Evolutionary conservation across 805 yeast species (phyloP).

Genomic region (Zygoascus biomembranicola): DNA sequence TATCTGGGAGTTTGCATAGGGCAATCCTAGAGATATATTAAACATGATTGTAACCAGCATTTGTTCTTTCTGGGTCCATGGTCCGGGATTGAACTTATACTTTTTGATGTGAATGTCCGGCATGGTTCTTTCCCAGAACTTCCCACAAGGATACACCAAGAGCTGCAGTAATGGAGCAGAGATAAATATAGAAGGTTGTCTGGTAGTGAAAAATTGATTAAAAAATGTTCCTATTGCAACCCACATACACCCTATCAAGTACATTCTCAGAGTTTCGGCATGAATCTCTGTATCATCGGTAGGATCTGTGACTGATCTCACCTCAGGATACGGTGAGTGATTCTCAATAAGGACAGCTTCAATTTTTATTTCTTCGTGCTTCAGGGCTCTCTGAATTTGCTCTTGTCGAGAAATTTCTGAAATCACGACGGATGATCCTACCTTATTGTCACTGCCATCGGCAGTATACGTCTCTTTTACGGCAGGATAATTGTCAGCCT

Average conservation of each 20-base stretch:
- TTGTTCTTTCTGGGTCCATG: constrained; percentile 56
- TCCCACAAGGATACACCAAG: constrained; percentile 48
- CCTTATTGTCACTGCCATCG: neutral
- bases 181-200: constrained; percentile 43
- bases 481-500: neutral
- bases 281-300: constrained; percentile 39
- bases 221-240: constrained; percentile 17
- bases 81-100: constrained; percentile 46
- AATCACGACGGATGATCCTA: neutral
- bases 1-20: constrained; percentile 13
- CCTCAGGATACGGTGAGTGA: constrained; percentile 51
- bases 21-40: constrained; percentile 7
- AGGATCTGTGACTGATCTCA: constrained; percentile 46
- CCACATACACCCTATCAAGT: constrained; percentile 33
- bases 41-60: constrained; percentile 42
- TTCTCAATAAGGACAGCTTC: constrained; percentile 34
- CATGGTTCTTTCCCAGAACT: constrained; percentile 30
- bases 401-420: neutral
- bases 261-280: constrained; percentile 43
- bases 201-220: constrained; percentile 44
- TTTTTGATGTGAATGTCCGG: constrained; percentile 38
- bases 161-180: constrained; percentile 37
- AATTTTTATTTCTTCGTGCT: constrained; percentile 23
- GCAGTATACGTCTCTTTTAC: neutral
- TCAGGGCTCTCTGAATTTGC: neutral